These are phyloP conservation scores for Amniculicola lignicola DNA, from an alignment of 495 filamentous ascomycete species.

Conservation along the genomic window DNA sequence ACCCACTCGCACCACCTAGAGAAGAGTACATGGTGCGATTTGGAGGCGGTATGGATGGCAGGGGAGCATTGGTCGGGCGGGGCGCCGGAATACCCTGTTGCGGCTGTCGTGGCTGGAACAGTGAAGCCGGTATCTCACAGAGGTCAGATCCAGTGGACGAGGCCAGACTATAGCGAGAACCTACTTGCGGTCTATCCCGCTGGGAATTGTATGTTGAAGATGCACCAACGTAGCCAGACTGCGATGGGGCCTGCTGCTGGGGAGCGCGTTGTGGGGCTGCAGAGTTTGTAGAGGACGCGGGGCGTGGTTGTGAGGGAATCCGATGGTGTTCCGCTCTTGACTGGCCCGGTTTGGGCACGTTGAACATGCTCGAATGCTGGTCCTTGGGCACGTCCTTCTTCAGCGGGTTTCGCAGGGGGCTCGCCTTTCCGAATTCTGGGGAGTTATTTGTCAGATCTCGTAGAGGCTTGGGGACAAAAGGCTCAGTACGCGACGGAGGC, in stretches of 20 bases:
- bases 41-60: conserved; percentile 25
- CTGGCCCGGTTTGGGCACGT: conserved; percentile 29
- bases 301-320: conserved; percentile 1
- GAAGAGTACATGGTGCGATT: conserved; percentile 38
- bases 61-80: conserved; percentile 36
- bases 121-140: conserved; percentile 29
- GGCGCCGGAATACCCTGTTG: conserved; percentile 29
- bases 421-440: conserved; percentile 61
- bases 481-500: conserved; percentile 23
- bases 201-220: neutral
- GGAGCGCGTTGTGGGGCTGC: neutral
- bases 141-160: conserved; percentile 27
- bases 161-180: conserved; percentile 15
- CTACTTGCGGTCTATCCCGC: conserved; percentile 1
- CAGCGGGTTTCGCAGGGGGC: conserved; percentile 45
- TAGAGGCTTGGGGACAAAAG: conserved; percentile 23
- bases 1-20: conserved; percentile 31
- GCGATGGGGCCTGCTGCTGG: neutral
- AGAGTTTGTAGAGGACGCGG: neutral
- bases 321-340: conserved; percentile 31
- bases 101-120: conserved; percentile 37
- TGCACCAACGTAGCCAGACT: neutral
- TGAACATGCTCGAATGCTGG: conserved; percentile 27
- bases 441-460: conserved; percentile 35
- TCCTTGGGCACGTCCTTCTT: conserved; percentile 32